These are phyloP conservation scores for Aspergillus coremiiformis DNA, from an alignment of 495 filamentous ascomycete species.

Conservation along the genomic window DNA sequence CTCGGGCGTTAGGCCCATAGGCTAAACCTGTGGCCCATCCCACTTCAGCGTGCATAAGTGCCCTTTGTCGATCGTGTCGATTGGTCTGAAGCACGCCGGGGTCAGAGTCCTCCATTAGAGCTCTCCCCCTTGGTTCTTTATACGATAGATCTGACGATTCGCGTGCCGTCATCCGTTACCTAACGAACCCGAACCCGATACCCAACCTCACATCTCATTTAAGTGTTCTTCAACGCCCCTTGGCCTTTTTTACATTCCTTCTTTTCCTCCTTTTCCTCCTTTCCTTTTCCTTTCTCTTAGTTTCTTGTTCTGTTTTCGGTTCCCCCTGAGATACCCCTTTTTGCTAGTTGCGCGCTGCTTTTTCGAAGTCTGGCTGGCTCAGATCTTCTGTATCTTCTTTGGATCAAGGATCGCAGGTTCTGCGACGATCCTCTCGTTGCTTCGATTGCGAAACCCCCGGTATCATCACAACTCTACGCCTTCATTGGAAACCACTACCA, in stretches of 20 bases:
- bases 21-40: constrained; percentile 18
- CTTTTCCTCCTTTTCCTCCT: constrained; percentile 1
- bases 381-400: constrained; percentile 11
- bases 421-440: not conserved
- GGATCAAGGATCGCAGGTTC: not conserved
- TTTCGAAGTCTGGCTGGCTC: constrained; percentile 20
- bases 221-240: constrained; percentile 5
- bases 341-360: constrained; percentile 12
- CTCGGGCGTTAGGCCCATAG: constrained; percentile 26
- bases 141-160: constrained; percentile 15
- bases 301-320: constrained; percentile 1
- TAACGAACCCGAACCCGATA: constrained; percentile 5
- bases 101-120: constrained; percentile 9
- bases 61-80: constrained; percentile 29
- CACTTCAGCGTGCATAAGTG: constrained; percentile 35
- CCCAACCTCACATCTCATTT: constrained; percentile 11
- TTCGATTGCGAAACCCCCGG: not conserved
- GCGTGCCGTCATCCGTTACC: constrained; percentile 10
- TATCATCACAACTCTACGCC: not conserved
- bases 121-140: constrained; percentile 14
- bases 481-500: not conserved
- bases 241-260: constrained; percentile 3
- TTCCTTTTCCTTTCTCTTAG: constrained; percentile 6
- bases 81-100: constrained; percentile 12
- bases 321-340: constrained; percentile 15